Evolutionary conservation across 805 yeast species (phyloP), one percentile per base, ranked within the genome.

Genomic region (Metschnikowia amazonensis): DNA sequence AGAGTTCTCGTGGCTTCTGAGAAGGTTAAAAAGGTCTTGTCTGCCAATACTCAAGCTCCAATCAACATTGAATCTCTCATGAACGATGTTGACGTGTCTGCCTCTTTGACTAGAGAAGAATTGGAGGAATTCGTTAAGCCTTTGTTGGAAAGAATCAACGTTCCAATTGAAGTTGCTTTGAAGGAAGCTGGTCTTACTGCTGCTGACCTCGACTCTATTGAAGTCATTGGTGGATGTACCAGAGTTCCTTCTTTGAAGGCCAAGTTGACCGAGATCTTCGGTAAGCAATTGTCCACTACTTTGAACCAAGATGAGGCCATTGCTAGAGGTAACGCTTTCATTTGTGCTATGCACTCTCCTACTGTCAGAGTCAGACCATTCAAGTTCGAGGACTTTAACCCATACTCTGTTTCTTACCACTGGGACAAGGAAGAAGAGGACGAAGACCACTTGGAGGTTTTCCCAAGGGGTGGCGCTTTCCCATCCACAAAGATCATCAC

Each of bases 301-400:
- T 81, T 95, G 73, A 94, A 94, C 80, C 97, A 90, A 76, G 99
- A 94, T 67, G 99, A 94, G 79, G 97, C 99, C 53, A 86, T 92
- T 67, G 98, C 99, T 46, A 88, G 92, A 72, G 99, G 99, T 77
- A 95, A 96, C 61, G 97, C 99, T 40, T 94, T 94, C 50, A 86
- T 94, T 63, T 94, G 99, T 72, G 99, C 99, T 58, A 87, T 89
- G 75, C 98, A 90, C 79, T 92, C 98, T 29, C 99, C 99, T 72
- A 90, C 97, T 55, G 82, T 94, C 62, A 87, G 99, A 76, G 99
- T 94, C 44, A 86, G 98, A 74, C 97, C 97, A 57, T 94, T 94
- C 85, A 92, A 92, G 75, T 94, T 90, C 66, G 97, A 92, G 76
- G 99, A 94, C 69, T 74, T 82, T 67, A 92, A 90, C 81, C 85